A percentile compares a stretch with the other conserved stretches of the same genome.
Evolutionary conservation across 805 yeast genomes (phyloP).

Genomic region (Candida silvicultrix): DNA sequence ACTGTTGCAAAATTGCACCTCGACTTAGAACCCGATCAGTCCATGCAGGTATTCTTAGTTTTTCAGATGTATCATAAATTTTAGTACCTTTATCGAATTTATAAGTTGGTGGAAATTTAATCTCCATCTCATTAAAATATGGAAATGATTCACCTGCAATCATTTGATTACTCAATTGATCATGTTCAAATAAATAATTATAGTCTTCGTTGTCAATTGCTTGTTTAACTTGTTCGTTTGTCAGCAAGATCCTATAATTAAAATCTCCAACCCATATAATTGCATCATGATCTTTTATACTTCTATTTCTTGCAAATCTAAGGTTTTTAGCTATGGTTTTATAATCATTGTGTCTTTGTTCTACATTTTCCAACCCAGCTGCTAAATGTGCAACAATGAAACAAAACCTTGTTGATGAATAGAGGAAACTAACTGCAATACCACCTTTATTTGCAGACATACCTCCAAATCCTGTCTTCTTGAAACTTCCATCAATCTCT

Average conservation of each 20-base stretch:
- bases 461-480: slow-evolving; percentile 93
- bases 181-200: slow-evolving; percentile 53
- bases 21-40: slow-evolving; percentile 82
- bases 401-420: slow-evolving; percentile 66
- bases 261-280: slow-evolving; percentile 92
- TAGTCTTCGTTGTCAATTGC: slow-evolving; percentile 43
- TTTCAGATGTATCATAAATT: slow-evolving; percentile 82
- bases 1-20: slow-evolving; percentile 51
- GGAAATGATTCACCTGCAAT: slow-evolving; percentile 72
- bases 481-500: slow-evolving; percentile 63
- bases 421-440: slow-evolving; percentile 59
- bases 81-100: slow-evolving; percentile 86
- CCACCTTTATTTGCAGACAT: slow-evolving; percentile 82
- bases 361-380: slow-evolving; percentile 79
- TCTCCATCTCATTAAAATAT: slow-evolving; percentile 73
- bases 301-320: slow-evolving; percentile 50
- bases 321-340: slow-evolving; percentile 70
- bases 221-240: slow-evolving; percentile 63
- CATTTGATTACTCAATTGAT: slow-evolving; percentile 78
- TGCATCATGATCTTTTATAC: slow-evolving; percentile 71
- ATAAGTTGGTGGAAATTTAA: slow-evolving; percentile 85
- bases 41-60: slow-evolving; percentile 95
- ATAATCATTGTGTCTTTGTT: slow-evolving; percentile 83
- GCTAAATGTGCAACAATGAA: slow-evolving; percentile 86
- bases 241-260: slow-evolving; percentile 72